Percentiles rank a stretch among this genome's conserved stretches.
These are phyloP conservation scores for Protomyces lactucae-debilis DNA, from an alignment of 1,139 yeast species.

Conservation along the genomic window DNA sequence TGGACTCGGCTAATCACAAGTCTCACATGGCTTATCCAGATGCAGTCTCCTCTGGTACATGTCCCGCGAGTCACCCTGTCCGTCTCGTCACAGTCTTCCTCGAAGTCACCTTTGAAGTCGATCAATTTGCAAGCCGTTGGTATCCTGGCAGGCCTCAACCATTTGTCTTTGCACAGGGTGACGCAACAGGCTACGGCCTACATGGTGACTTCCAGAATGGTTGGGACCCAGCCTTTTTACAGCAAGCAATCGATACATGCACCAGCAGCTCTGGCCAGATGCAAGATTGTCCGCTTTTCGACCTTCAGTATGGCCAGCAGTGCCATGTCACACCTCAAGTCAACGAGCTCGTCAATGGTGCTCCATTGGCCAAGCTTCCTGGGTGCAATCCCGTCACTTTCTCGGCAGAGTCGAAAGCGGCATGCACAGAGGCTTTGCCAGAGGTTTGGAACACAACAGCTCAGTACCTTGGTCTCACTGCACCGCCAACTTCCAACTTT, in stretches of 20 bases:
- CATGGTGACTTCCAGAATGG: constrained; percentile 30
- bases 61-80: constrained; percentile 25
- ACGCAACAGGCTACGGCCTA: constrained; percentile 29
- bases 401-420: constrained; percentile 12
- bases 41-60: constrained; percentile 18
- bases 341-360: constrained; percentile 20
- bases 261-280: constrained; percentile 24
- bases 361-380: constrained; percentile 16
- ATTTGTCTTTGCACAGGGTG: constrained; percentile 27
- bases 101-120: constrained; percentile 25
- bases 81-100: constrained; percentile 24
- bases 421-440: background rate
- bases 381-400: constrained; percentile 25
- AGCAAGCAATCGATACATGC: constrained; percentile 28
- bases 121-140: constrained; percentile 12
- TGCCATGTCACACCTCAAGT: constrained; percentile 20
- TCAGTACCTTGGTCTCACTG: constrained; percentile 11
- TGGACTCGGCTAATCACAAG: constrained; percentile 28
- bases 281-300: constrained; percentile 27
- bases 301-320: constrained; percentile 6
- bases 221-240: constrained; percentile 26
- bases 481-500: constrained; percentile 15
- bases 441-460: constrained; percentile 13
- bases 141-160: constrained; percentile 10
- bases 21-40: constrained; percentile 28